A percentile compares a stretch with the other conserved stretches of the same genome.
These are phyloP conservation scores for Fusarium buharicum DNA, from an alignment of 2,329 filamentous ascomycete species.

Conservation along the genomic window DNA sequence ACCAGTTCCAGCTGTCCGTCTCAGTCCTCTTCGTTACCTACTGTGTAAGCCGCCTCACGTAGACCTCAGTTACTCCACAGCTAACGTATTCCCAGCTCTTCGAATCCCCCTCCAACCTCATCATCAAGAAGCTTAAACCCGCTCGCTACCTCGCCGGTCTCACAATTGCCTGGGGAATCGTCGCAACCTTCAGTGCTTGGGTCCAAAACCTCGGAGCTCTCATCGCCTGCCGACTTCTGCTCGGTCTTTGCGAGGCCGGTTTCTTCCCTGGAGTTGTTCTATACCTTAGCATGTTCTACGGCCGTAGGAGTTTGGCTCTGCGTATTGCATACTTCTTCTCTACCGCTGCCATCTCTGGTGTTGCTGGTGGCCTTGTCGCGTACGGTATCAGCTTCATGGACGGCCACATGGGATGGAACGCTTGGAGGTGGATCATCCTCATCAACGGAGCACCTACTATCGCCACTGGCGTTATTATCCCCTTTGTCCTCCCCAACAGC, in stretches of 20 bases:
- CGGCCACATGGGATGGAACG: slow-evolving; percentile 64
- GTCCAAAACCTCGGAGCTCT: slow-evolving; percentile 58
- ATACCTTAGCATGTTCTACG: slow-evolving; percentile 71
- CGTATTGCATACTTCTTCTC: slow-evolving; percentile 72
- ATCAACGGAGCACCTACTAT: slow-evolving; percentile 59
- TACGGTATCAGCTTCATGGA: slow-evolving; percentile 73
- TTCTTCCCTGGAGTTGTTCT: slow-evolving; percentile 63
- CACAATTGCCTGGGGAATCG: slow-evolving; percentile 57
- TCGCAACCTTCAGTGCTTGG: slow-evolving; percentile 57
- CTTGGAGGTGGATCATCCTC: slow-evolving; percentile 75
- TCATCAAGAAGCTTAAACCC: slow-evolving; percentile 51
- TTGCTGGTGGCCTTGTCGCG: slow-evolving; percentile 71
- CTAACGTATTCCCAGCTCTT: slow-evolving; percentile 42
- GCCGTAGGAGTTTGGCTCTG: slow-evolving; percentile 67
- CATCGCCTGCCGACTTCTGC: slow-evolving; percentile 53
- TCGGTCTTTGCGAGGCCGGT: slow-evolving; percentile 56
- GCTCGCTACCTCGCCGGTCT: slow-evolving; percentile 62
- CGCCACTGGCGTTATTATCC: slow-evolving; percentile 62
- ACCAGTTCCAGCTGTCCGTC: slow-evolving; percentile 67
- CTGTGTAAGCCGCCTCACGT: slow-evolving; percentile 50
- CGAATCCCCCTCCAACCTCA: slow-evolving; percentile 54
- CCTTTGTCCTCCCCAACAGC: slow-evolving; percentile 67
- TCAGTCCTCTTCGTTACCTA: slow-evolving; percentile 54
- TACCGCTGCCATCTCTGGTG: slow-evolving; percentile 68
- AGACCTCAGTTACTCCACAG: rapidly evolving